A percentile compares a stretch with the other conserved stretches of the same genome.
phyloP scores from a whole-genome alignment of 257 asterid genomes.

The Rhazya stricta region DNA sequence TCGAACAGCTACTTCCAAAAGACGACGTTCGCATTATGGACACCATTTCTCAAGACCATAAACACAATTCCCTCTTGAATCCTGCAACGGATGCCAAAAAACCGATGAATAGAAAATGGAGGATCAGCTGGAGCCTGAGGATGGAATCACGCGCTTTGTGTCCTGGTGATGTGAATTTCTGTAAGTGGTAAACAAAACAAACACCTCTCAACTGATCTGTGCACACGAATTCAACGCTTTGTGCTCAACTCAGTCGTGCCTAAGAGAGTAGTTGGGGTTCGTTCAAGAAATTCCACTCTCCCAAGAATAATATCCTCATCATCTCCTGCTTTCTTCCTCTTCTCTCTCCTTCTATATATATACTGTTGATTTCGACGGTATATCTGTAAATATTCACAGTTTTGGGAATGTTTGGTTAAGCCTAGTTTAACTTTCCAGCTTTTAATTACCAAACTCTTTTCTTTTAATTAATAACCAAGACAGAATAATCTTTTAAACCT shows the following conservation, averaged over 20 bases:
- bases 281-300: constrained; percentile 12
- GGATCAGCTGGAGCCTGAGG: not conserved
- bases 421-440: constrained; percentile 14
- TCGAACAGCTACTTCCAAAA: constrained; percentile 40
- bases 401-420: not conserved
- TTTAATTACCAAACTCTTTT: constrained; percentile 3
- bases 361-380: not conserved
- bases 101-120: not conserved
- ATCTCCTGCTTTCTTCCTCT: not conserved
- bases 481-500: too few relatives aligned
- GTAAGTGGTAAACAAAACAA: constrained; percentile 23
- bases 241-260: constrained; percentile 16
- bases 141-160: constrained; percentile 29
- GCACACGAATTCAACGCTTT: constrained; percentile 44
- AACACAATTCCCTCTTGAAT: not conserved
- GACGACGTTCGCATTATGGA: constrained; percentile 40
- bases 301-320: not conserved
- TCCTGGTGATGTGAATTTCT: not conserved
- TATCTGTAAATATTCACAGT: not conserved
- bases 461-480: not conserved
- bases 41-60: constrained; percentile 1
- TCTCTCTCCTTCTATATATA: constrained; percentile 1
- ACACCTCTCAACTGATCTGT: constrained; percentile 45
- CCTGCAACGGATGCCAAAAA: not conserved
- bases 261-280: constrained; percentile 37